A percentile compares a stretch with the other conserved stretches of the same genome.
These are phyloP conservation scores for Mycena alexandri DNA, from an alignment of 768 basidiomycete species.

Conservation along the genomic window DNA sequence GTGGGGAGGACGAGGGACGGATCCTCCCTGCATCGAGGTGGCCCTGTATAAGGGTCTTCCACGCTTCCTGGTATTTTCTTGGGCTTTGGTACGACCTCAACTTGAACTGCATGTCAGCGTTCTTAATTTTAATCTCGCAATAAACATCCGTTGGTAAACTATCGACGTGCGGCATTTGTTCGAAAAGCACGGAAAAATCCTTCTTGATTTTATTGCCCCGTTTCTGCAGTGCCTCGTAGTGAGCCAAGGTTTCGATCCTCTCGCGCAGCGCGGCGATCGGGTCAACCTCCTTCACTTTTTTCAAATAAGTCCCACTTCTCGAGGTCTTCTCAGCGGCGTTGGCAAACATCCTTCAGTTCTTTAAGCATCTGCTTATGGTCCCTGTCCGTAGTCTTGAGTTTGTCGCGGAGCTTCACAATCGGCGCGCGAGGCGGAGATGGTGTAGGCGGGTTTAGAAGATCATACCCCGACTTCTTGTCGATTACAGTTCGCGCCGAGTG, in stretches of 20 bases:
- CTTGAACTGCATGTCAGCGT: background rate
- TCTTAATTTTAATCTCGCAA: background rate
- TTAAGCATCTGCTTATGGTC: constrained; percentile 3
- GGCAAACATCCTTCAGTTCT: background rate
- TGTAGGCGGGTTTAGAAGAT: no score
- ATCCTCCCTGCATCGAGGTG: constrained; percentile 1
- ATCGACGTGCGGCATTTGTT: constrained; percentile 35
- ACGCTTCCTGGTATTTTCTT: background rate
- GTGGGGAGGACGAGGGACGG: background rate
- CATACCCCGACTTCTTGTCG: no score
- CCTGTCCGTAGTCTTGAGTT: no score
- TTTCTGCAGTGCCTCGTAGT: no score
- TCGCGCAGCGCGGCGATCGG: no score
- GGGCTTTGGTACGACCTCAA: background rate
- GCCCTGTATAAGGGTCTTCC: background rate
- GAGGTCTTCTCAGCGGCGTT: background rate
- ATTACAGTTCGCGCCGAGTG: no score
- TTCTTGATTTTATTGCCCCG: background rate
- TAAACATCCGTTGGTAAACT: background rate
- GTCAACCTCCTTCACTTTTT: no score
- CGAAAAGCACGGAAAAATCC: background rate
- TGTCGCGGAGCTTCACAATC: no score
- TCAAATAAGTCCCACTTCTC: no score
- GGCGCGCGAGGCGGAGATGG: no score
- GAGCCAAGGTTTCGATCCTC: no score